Percentiles rank a stretch among this genome's conserved stretches.
phyloP scores from a whole-genome alignment of 345 rosid species.

The Toxicodendron radicans region DNA sequence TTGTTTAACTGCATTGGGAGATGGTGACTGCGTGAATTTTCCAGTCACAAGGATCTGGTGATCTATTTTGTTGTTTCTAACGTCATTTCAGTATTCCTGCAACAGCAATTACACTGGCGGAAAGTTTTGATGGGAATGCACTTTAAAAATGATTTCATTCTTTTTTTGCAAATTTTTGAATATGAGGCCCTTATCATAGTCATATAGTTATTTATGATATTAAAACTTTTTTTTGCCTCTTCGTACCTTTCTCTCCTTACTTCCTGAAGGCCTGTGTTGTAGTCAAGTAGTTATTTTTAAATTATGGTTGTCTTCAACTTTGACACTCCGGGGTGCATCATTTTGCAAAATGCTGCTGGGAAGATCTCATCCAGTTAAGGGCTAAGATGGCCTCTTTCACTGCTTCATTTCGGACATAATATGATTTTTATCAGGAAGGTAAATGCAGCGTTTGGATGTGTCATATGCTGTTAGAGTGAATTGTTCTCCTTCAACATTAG shows the following conservation, averaged over 20 bases:
- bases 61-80: conserved; percentile 52
- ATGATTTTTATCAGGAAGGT: conserved; percentile 89
- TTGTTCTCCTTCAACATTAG: conserved; percentile 62
- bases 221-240: conserved; percentile 26
- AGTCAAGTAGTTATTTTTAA: conserved; percentile 41
- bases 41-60: conserved; percentile 35
- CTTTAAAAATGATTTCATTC: conserved; percentile 39
- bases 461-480: conserved; percentile 70
- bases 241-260: conserved; percentile 24
- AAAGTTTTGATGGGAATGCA: conserved; percentile 65
- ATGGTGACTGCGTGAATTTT: conserved; percentile 31
- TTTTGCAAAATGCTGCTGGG: conserved; percentile 92
- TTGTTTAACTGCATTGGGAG: conserved; percentile 33
- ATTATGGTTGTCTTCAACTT: conserved; percentile 48
- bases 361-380: conserved; percentile 85
- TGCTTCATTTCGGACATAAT: conserved; percentile 80
- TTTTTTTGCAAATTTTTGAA: conserved; percentile 40
- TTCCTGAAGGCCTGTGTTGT: conserved; percentile 35
- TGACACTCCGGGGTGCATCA: conserved; percentile 74
- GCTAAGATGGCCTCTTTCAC: conserved; percentile 88
- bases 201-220: conserved; percentile 34
- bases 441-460: conserved; percentile 84
- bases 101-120: conserved; percentile 69
- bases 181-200: conserved; percentile 35
- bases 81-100: conserved; percentile 62